Conservation (phyloP, 352 stramenopile species). For the Aphanomyces euteiches region DNA sequence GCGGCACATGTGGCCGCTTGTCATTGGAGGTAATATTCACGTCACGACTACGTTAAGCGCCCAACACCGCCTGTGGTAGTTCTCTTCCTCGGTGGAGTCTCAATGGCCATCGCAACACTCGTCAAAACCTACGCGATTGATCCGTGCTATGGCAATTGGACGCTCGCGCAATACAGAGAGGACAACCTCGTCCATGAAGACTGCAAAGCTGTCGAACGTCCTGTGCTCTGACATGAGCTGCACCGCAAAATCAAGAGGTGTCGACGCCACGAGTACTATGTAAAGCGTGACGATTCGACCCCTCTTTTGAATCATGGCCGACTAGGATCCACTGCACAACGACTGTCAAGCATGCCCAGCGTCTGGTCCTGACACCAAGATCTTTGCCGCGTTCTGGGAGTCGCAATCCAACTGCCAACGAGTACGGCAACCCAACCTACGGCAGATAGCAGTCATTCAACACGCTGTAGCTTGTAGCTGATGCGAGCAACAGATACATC, state of each 20-base stretch:
- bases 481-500: slow-evolving; percentile 17
- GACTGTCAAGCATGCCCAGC: slow-evolving; percentile 15
- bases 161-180: slow-evolving; percentile 7
- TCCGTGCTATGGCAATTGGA: background rate
- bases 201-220: slow-evolving; percentile 1
- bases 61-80: background rate
- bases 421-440: background rate
- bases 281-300: background rate
- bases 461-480: slow-evolving; percentile 9
- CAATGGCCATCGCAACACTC: slow-evolving; percentile 2
- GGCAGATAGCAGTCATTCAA: background rate
- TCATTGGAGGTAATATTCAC: background rate
- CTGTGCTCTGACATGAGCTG: slow-evolving; percentile 21
- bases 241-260: slow-evolving; percentile 18
- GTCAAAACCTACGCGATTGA: slow-evolving; percentile 9
- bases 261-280: slow-evolving; percentile 22
- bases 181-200: slow-evolving; percentile 2
- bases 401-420: slow-evolving; percentile 15
- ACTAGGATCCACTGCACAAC: slow-evolving; percentile 22
- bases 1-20: too few species aligned
- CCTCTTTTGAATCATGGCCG: background rate
- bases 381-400: slow-evolving; percentile 28
- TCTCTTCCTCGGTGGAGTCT: background rate
- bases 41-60: background rate
- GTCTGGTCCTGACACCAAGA: background rate